Conservation (phyloP, 768 basidiomycete genomes). For the Lactarius tabidus region DNA sequence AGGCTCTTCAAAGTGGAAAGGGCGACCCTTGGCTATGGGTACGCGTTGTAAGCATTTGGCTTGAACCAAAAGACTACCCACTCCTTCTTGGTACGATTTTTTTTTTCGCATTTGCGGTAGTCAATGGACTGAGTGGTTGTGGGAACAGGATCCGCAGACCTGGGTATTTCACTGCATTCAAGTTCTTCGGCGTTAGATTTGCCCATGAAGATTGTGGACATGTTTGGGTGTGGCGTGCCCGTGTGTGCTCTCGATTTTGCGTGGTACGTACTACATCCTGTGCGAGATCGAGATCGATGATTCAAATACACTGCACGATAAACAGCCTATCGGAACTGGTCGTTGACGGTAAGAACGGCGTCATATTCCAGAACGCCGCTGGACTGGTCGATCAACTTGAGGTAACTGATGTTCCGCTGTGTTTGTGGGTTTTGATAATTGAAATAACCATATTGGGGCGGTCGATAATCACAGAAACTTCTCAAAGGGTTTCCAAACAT, state of each 20-base stretch:
- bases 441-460: neutral
- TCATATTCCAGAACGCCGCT: constrained; percentile 61
- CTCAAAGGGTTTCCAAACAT: constrained; percentile 21
- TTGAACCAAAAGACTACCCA: constrained; percentile 89
- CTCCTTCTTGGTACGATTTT: constrained; percentile 59
- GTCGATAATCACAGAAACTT: constrained; percentile 15
- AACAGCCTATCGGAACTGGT: constrained; percentile 83
- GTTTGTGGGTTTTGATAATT: neutral
- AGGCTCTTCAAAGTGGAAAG: constrained; percentile 46
- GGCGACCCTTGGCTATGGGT: constrained; percentile 63
- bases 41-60: constrained; percentile 77
- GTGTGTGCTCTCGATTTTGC: constrained; percentile 86
- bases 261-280: constrained; percentile 51
- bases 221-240: constrained; percentile 96
- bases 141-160: constrained; percentile 73
- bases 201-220: constrained; percentile 99
- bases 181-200: constrained; percentile 89
- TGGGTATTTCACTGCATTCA: constrained; percentile 87
- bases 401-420: constrained; percentile 38
- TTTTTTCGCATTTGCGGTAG: neutral
- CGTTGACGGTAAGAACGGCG: constrained; percentile 77
- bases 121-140: neutral
- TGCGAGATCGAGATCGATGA: neutral
- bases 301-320: neutral
- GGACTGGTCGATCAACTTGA: constrained; percentile 72